Conservation (phyloP, 1,284 basidiomycete genomes). For the Cutaneotrichosporon sp. region DNA sequence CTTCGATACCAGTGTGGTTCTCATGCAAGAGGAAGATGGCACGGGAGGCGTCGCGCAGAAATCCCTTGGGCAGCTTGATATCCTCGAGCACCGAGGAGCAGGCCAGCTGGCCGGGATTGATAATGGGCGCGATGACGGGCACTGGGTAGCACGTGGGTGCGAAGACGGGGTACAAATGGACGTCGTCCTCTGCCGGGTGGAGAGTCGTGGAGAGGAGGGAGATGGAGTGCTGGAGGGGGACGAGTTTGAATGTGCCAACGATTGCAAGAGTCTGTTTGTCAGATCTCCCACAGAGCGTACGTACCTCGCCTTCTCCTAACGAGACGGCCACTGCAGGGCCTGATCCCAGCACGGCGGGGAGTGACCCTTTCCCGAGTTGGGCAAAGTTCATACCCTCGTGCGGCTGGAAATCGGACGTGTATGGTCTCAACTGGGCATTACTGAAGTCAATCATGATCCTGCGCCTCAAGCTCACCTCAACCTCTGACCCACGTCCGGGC, state of each 20-base stretch:
- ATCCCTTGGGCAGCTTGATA: conserved; percentile 26
- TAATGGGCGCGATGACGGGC: conserved; percentile 54
- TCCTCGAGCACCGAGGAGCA: not conserved
- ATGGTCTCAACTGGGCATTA: conserved; percentile 9
- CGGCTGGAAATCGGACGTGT: conserved; percentile 30
- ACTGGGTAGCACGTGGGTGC: conserved; percentile 60
- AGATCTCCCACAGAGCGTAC: conserved; percentile 35
- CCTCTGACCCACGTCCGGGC: conserved; percentile 7
- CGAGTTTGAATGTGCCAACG: conserved; percentile 43
- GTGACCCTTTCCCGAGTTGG: conserved; percentile 16
- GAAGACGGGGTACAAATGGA: conserved; percentile 48
- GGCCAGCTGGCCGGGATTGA: not conserved
- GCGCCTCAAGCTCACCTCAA: conserved; percentile 7
- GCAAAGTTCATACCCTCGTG: conserved; percentile 33
- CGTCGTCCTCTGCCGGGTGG: conserved; percentile 53
- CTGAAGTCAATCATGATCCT: conserved; percentile 11
- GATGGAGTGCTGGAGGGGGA: conserved; percentile 38
- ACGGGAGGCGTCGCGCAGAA: conserved; percentile 16
- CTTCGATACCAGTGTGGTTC: conserved; percentile 42
- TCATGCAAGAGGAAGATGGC: conserved; percentile 46
- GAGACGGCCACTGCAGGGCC: not conserved
- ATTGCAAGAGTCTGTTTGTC: conserved; percentile 33
- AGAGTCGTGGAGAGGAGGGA: conserved; percentile 45
- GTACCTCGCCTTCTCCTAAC: not conserved
- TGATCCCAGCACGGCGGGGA: conserved; percentile 25